These are phyloP conservation scores for Daldinia loculata DNA, from an alignment of 495 filamentous ascomycete species.

Conservation along the genomic window DNA sequence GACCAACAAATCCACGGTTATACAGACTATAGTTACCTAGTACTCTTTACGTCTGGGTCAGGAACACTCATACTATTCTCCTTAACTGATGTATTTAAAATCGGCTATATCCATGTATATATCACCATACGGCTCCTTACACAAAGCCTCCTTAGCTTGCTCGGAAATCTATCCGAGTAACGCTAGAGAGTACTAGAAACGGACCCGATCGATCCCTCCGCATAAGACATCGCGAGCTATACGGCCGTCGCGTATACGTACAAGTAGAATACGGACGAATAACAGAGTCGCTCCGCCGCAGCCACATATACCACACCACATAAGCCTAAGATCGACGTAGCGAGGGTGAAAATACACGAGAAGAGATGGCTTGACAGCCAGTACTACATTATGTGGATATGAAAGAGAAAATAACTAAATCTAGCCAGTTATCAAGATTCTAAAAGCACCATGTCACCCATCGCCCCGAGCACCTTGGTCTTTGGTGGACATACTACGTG, in stretches of 20 bases:
- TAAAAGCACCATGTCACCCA: background rate
- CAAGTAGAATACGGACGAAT: background rate
- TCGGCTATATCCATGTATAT: background rate
- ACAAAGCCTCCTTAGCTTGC: background rate
- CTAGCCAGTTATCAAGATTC: background rate
- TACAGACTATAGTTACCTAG: no score
- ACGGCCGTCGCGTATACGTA: background rate
- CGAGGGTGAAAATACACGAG: background rate
- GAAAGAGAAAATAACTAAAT: background rate
- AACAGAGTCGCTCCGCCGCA: background rate
- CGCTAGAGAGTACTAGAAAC: background rate
- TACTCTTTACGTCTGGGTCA: no score
- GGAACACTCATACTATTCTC: no score
- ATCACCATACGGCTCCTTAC: no score
- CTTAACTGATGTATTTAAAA: no score
- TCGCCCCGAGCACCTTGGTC: background rate
- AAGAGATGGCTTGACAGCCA: background rate
- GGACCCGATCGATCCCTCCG: background rate
- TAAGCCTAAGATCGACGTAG: background rate
- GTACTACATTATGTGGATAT: background rate
- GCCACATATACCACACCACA: background rate
- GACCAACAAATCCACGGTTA: no score
- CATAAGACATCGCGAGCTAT: constrained; percentile 16
- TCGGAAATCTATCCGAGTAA: background rate
- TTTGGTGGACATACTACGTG: background rate